phyloP scores from a whole-genome alignment of 2,329 filamentous ascomycete genomes.

The Calonectria pteridis region DNA sequence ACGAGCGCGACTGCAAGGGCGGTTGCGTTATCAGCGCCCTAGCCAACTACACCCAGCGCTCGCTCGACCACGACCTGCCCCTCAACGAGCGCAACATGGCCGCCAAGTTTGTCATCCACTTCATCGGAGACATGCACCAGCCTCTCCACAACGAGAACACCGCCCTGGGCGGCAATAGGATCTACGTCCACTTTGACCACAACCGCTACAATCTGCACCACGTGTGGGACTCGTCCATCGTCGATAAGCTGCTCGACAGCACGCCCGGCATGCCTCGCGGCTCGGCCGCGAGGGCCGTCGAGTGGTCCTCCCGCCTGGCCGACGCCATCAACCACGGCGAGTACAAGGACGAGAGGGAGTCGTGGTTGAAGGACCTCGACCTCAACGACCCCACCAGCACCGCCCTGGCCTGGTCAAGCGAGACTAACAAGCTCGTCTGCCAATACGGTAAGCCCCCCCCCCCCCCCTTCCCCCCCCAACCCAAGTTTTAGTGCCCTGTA shows the following conservation, averaged over 20 bases:
- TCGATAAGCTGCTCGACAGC: conserved; percentile 73
- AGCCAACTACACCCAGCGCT: conserved; percentile 70
- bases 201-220: conserved; percentile 74
- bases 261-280: conserved; percentile 60
- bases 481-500: background rate
- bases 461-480: too few relatives aligned
- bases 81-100: conserved; percentile 66
- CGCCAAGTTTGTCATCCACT: conserved; percentile 76
- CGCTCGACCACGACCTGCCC: conserved; percentile 60
- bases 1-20: conserved; percentile 71
- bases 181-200: conserved; percentile 72
- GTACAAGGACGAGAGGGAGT: conserved; percentile 61
- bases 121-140: conserved; percentile 78
- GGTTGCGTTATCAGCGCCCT: conserved; percentile 74
- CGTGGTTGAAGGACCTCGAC: conserved; percentile 70
- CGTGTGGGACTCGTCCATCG: conserved; percentile 80
- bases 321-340: conserved; percentile 67
- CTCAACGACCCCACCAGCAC: conserved; percentile 67
- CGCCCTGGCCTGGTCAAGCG: conserved; percentile 72
- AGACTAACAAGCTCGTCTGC: conserved; percentile 74
- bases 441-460: conserved; percentile 68
- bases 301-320: conserved; percentile 70
- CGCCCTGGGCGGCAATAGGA: conserved; percentile 75
- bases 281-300: conserved; percentile 62
- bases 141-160: conserved; percentile 76